These are phyloP conservation scores for Capsella bursapastoris DNA, from an alignment of 345 rosid species.

Conservation along the genomic window DNA sequence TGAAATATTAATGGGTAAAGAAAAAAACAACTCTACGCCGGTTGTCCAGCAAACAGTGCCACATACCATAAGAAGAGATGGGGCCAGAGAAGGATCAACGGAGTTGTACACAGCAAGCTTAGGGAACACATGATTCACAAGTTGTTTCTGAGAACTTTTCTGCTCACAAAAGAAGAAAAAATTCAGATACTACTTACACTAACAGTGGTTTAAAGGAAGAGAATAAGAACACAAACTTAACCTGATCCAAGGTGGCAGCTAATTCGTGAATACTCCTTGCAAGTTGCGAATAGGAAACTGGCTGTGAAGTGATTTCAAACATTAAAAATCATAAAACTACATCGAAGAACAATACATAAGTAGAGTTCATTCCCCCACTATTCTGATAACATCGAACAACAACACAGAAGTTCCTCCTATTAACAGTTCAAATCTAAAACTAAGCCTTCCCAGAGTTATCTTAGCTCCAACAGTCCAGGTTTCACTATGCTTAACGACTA, in stretches of 20 bases:
- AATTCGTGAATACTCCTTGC: slow-evolving; percentile 99
- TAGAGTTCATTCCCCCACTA: slow-evolving; percentile 7
- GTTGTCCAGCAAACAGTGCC: background rate
- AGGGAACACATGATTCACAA: slow-evolving; percentile 91
- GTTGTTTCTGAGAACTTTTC: slow-evolving; percentile 94
- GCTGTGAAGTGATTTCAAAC: slow-evolving; percentile 55
- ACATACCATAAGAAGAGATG: slow-evolving; percentile 97
- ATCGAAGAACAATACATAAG: background rate
- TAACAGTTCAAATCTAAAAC: background rate
- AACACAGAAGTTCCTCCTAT: slow-evolving; percentile 23
- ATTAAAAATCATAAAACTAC: slow-evolving; percentile 6
- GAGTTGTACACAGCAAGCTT: slow-evolving; percentile 98
- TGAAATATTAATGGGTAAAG: slow-evolving; percentile 5
- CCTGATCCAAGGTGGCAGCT: slow-evolving; percentile 97
- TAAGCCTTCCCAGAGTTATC: background rate
- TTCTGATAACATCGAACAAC: background rate
- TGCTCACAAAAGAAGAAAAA: slow-evolving; percentile 42
- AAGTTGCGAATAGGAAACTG: slow-evolving; percentile 95
- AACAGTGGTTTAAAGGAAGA: background rate
- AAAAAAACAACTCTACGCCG: background rate
- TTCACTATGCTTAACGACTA: background rate
- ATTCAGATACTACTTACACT: slow-evolving; percentile 13
- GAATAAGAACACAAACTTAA: slow-evolving; percentile 34
- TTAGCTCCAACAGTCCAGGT: background rate
- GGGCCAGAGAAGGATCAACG: slow-evolving; percentile 97